A percentile compares a stretch with the other conserved stretches of the same genome.
phyloP scores from a whole-genome alignment of 148 eudicot genomes.

The Heliosperma pusillum region DNA sequence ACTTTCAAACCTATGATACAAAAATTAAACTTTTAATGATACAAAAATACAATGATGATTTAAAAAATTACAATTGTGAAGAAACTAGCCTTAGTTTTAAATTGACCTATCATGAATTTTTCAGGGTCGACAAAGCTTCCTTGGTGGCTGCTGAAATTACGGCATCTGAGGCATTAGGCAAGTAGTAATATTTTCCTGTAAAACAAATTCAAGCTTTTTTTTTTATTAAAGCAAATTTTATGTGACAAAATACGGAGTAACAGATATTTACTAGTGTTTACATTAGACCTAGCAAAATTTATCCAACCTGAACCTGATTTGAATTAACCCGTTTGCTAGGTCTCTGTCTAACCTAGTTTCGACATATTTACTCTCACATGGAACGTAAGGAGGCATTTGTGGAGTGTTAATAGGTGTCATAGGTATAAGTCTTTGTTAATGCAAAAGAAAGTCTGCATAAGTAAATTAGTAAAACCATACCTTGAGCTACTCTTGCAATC shows the following conservation, averaged over 20 bases:
- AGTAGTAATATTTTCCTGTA: constrained; percentile 94
- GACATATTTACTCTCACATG: too few relatives aligned
- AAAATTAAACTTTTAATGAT: not conserved
- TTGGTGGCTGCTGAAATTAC: constrained; percentile 87
- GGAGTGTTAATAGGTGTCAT: not conserved
- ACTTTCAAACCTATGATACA: not conserved
- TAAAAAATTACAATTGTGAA: not conserved
- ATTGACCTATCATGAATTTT: constrained; percentile 49
- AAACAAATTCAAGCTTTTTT: not conserved
- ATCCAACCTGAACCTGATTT: not conserved
- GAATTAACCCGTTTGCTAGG: not conserved
- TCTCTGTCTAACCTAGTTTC: too few relatives aligned
- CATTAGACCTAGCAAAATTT: not conserved
- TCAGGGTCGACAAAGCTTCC: constrained; percentile 78
- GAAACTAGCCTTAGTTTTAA: not conserved
- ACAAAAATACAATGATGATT: not conserved
- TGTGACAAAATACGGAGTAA: too few relatives aligned
- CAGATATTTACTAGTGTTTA: too few relatives aligned
- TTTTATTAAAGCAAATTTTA: not conserved
- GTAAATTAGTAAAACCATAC: not conserved
- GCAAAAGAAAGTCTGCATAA: not conserved
- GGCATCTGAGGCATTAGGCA: constrained; percentile 99
- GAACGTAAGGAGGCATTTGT: too few relatives aligned
- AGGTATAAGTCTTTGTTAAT: not conserved
- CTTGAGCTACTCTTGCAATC: too few relatives aligned